A percentile compares a stretch with the other conserved stretches of the same genome.
Evolutionary conservation across 2,329 filamentous ascomycete genomes (phyloP).

Genomic region (Camptophora hylomeconis): DNA sequence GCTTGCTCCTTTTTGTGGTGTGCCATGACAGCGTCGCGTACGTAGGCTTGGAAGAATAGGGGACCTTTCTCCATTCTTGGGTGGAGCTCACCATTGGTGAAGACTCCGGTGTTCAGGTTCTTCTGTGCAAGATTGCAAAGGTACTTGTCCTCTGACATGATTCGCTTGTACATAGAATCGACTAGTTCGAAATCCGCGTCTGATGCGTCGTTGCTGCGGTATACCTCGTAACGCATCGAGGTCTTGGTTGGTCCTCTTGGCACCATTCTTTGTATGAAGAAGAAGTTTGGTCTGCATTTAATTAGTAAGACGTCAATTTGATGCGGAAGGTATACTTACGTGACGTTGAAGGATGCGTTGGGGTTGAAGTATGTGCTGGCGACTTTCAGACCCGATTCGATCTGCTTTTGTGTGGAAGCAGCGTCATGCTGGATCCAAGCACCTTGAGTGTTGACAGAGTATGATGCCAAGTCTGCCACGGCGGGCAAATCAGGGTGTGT

Average conservation of each 20-base stretch:
- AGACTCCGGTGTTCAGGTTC: slow-evolving; percentile 49
- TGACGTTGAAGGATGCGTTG: slow-evolving; percentile 22
- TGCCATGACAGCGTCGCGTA: slow-evolving; percentile 35
- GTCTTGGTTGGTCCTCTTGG: slow-evolving; percentile 39
- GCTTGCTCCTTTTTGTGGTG: slow-evolving; percentile 36
- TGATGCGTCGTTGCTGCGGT: slow-evolving; percentile 46
- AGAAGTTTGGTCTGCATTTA: slow-evolving; percentile 39
- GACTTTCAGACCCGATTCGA: slow-evolving; percentile 5
- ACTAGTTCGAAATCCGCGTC: slow-evolving; percentile 46
- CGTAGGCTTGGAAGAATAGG: slow-evolving; percentile 40
- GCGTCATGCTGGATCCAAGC: slow-evolving; percentile 44
- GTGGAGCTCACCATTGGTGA: slow-evolving; percentile 49
- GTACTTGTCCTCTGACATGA: slow-evolving; percentile 52
- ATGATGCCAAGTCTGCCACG: slow-evolving; percentile 41
- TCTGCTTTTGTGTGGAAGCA: slow-evolving; percentile 19
- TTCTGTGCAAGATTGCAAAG: slow-evolving; percentile 46
- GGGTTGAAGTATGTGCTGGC: slow-evolving; percentile 25
- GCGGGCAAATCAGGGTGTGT: slow-evolving; percentile 43
- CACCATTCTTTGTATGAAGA: slow-evolving; percentile 51
- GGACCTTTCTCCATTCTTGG: slow-evolving; percentile 47
- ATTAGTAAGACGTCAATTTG: slow-evolving; percentile 8
- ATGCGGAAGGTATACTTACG: slow-evolving; percentile 16
- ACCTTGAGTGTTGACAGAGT: slow-evolving; percentile 39
- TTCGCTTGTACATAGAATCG: slow-evolving; percentile 47
- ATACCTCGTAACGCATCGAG: slow-evolving; percentile 50